Conservation (phyloP, 768 basidiomycete genomes). For the Boletus insuetus region DNA sequence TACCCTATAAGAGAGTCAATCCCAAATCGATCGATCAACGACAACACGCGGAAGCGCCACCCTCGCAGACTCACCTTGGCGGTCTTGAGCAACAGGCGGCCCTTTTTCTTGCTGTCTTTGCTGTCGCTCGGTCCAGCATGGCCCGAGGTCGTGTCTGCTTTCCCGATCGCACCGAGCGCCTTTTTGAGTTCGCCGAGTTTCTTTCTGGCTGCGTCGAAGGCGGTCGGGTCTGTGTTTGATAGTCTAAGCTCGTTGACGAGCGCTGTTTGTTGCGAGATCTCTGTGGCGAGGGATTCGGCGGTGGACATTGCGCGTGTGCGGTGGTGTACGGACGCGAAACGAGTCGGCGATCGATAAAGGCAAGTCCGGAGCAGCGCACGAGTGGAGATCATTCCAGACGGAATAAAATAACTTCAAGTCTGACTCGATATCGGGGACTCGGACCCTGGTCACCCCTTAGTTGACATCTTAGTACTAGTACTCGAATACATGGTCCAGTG, state of each 20-base stretch:
- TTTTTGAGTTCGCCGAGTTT: slow-evolving; percentile 69
- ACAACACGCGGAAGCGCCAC: slow-evolving; percentile 18
- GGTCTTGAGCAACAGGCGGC: slow-evolving; percentile 80
- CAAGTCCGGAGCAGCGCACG: slow-evolving; percentile 18
- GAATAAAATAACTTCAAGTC: slow-evolving; percentile 3
- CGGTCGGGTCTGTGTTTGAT: slow-evolving; percentile 48
- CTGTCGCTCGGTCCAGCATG: slow-evolving; percentile 36
- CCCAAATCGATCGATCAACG: slow-evolving; percentile 10
- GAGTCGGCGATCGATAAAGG: slow-evolving; percentile 35
- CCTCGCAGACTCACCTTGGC: slow-evolving; percentile 62
- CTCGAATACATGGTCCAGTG: slow-evolving; percentile 10
- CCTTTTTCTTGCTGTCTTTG: slow-evolving; percentile 61
- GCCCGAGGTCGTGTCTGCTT: slow-evolving; percentile 24
- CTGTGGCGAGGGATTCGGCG: slow-evolving; percentile 44
- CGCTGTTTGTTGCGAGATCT: slow-evolving; percentile 54
- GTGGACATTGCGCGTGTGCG: slow-evolving; percentile 37
- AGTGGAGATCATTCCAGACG: slow-evolving; percentile 13
- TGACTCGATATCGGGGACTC: slow-evolving; percentile 27
- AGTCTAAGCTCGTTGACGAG: slow-evolving; percentile 62
- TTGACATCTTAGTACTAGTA: background rate
- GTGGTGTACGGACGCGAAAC: slow-evolving; percentile 12
- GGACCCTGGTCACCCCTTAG: slow-evolving; percentile 25
- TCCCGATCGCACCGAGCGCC: slow-evolving; percentile 42
- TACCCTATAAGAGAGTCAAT: slow-evolving; percentile 57
- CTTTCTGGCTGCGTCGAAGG: slow-evolving; percentile 63